A percentile compares a stretch with the other conserved stretches of the same genome.
Evolutionary conservation across 208 protist genomes (phyloP).

Genomic region (Trypanosoma cruzi): DNA sequence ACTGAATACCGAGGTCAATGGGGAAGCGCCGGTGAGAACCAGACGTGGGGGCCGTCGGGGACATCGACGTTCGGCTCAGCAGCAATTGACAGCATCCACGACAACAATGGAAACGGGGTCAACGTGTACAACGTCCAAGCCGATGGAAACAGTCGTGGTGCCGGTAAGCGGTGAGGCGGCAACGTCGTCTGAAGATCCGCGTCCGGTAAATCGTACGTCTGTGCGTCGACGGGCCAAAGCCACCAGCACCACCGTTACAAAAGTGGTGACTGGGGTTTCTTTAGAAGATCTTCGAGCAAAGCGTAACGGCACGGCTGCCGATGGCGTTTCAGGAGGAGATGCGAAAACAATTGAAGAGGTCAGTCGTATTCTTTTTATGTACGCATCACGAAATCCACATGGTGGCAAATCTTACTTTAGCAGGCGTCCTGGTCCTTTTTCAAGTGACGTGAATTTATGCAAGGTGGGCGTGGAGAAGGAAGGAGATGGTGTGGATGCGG

Average conservation of each 20-base stretch:
- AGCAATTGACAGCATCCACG: constrained; percentile 3
- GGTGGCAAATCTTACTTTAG: constrained; percentile 4
- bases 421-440: neutral
- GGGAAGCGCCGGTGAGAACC: constrained; percentile 16
- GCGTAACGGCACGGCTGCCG: constrained; percentile 27
- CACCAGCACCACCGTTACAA: constrained; percentile 38
- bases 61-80: constrained; percentile 17
- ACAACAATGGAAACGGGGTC: constrained; percentile 18
- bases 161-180: constrained; percentile 15
- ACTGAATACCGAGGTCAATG: neutral
- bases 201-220: constrained; percentile 16
- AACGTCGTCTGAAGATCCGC: neutral
- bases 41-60: constrained; percentile 16
- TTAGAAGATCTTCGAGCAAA: constrained; percentile 29
- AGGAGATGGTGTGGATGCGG: neutral
- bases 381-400: constrained; percentile 13
- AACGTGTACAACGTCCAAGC: constrained; percentile 6
- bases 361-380: constrained; percentile 36
- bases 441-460: neutral
- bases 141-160: constrained; percentile 12
- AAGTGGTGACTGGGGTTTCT: constrained; percentile 28
- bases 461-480: neutral
- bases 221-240: constrained; percentile 26
- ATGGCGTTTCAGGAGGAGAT: neutral
- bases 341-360: constrained; percentile 31